A percentile compares a stretch with the other conserved stretches of the same genome.
These are phyloP conservation scores for Rhizopus stolonifer DNA, from an alignment of 371 early-diverging fungal genomes.

Conservation along the genomic window DNA sequence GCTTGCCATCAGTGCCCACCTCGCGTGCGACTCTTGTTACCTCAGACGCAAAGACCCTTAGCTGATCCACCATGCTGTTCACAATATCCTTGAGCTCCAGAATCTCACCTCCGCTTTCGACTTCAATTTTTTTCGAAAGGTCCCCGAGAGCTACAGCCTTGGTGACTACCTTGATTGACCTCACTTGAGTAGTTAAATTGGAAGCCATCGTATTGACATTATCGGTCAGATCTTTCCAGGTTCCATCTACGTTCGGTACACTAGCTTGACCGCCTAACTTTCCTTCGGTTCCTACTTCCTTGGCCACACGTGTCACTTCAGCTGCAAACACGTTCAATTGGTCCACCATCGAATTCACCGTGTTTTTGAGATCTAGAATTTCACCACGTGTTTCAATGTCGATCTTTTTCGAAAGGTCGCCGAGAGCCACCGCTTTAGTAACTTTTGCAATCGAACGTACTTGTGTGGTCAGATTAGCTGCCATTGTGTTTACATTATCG, in stretches of 20 bases:
- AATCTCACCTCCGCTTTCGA: conserved; percentile 47
- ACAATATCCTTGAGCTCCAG: conserved; percentile 39
- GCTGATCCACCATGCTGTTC: conserved; percentile 51
- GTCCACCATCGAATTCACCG: conserved; percentile 45
- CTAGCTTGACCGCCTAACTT: conserved; percentile 48
- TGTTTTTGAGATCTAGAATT: conserved; percentile 39
- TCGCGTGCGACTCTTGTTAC: conserved; percentile 38
- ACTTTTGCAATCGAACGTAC: conserved; percentile 49
- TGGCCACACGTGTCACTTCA: conserved; percentile 52
- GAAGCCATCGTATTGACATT: conserved; percentile 65
- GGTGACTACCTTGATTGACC: conserved; percentile 56
- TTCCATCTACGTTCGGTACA: conserved; percentile 58
- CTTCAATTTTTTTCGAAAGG: conserved; percentile 41
- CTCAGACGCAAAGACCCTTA: conserved; percentile 37
- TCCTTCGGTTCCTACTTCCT: conserved; percentile 58
- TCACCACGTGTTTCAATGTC: conserved; percentile 36
- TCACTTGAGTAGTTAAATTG: conserved; percentile 62
- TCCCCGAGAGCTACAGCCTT: conserved; percentile 64
- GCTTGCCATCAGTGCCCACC: conserved; percentile 53
- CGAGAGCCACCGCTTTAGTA: conserved; percentile 49
- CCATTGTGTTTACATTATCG: conserved; percentile 66
- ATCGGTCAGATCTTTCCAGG: conserved; percentile 67
- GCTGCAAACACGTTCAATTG: conserved; percentile 38
- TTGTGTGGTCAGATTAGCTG: conserved; percentile 57
- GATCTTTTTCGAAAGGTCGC: conserved; percentile 50